Evolutionary conservation across 495 filamentous ascomycete species (phyloP), one percentile per base, ranked within the genome.

Genomic region (Lepidopterella palustris): DNA sequence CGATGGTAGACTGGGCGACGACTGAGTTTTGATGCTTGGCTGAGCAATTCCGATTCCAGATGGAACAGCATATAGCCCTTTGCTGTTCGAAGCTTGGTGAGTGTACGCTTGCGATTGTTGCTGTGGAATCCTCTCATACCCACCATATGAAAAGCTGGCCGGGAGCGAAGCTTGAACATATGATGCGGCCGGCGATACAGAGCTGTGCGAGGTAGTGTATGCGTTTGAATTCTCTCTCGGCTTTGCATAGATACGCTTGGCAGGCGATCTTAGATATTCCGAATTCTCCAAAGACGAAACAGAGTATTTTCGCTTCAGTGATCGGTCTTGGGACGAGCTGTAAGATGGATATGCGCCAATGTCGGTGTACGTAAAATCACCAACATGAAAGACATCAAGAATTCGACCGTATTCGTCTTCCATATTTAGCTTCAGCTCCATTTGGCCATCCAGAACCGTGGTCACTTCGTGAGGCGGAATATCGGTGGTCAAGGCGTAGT

Each of bases 331-430:
- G 27, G 52, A 66, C 53, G 63, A 69, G 64, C 63, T 60, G 32
- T 58, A 66, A 48, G 62, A 45, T 32, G 63, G 64, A 55, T 69
- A 66, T 13, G 62, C 57, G 29, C 69, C 67, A 40, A 54, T 15
- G 28, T 82, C 79, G 58, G 81, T 78, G 59, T 95, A 98, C 2
- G 83, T 85, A 70, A 95, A 97, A 15, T 78, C 76, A 62, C 89
- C 92, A 29, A 89, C 82, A 56, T 90, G 84, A 13, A 86, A 74
- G 10, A 82, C 79, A 6, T 81, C 78, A 20, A 87, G 68, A 56
- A 79, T 76, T 56, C 82, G 79, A 5, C 86, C 87, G 47, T 80
- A 78, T 24, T 83, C 78, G 45, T 79, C 80, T 58, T 92, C 87
- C 67, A 95, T 80, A 13, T 83, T 72, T 45, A 97, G 77, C 61